Percentiles rank a stretch among this genome's conserved stretches.
phyloP scores from a whole-genome alignment of 352 stramenopile genomes.

The Phytophthora cryptogea region DNA sequence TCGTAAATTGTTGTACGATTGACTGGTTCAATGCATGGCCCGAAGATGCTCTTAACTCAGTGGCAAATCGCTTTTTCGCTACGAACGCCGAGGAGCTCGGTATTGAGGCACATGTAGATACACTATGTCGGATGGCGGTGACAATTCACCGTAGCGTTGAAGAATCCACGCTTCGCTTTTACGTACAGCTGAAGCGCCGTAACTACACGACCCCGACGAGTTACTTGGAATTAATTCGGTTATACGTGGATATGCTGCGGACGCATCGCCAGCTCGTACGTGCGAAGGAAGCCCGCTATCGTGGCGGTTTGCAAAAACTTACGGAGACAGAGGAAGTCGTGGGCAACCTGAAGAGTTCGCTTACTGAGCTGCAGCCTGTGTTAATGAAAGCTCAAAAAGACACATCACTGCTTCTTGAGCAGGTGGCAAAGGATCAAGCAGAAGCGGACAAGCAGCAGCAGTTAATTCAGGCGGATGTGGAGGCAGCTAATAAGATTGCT shows the following conservation, averaged over 20 bases:
- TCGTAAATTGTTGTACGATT: constrained; percentile 95
- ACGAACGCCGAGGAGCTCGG: constrained; percentile 82
- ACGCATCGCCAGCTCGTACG: constrained; percentile 86
- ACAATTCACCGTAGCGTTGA: constrained; percentile 94
- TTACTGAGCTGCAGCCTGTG: constrained; percentile 92
- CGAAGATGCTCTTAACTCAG: constrained; percentile 92
- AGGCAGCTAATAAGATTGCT: constrained; percentile 91
- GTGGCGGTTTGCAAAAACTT: constrained; percentile 91
- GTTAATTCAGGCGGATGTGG: constrained; percentile 90
- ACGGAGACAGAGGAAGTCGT: constrained; percentile 94
- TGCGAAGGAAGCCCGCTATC: constrained; percentile 82
- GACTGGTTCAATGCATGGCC: constrained; percentile 97
- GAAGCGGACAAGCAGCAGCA: constrained; percentile 92
- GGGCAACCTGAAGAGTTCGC: constrained; percentile 88
- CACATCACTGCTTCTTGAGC: constrained; percentile 78
- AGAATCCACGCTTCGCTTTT: constrained; percentile 78
- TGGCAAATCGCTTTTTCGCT: constrained; percentile 91
- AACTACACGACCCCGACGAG: constrained; percentile 97
- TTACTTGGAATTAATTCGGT: constrained; percentile 95
- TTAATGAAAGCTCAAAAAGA: constrained; percentile 90
- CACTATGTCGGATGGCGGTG: constrained; percentile 92
- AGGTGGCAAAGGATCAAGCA: constrained; percentile 92
- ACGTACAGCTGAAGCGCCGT: constrained; percentile 82
- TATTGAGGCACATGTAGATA: constrained; percentile 89
- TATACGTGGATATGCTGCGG: constrained; percentile 93